Conservation (phyloP, 2,329 filamentous ascomycete species). For the Beauveria sp. region DNA sequence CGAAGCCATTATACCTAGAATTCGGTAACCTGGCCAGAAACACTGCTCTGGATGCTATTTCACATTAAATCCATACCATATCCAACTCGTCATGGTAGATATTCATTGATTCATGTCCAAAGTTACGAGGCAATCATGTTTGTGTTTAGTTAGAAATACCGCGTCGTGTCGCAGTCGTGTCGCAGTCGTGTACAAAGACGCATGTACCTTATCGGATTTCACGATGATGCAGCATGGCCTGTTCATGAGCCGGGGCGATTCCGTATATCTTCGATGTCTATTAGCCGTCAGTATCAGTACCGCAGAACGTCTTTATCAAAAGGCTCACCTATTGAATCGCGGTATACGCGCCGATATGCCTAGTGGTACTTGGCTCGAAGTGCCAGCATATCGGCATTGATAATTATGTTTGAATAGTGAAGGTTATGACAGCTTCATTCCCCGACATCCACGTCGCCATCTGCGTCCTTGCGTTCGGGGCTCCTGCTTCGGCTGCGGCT, state of each 20-base stretch:
- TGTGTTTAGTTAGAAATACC: background rate
- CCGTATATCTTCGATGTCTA: background rate
- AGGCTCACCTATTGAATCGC: slow-evolving; percentile 21
- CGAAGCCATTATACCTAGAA: too few species aligned
- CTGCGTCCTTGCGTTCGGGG: slow-evolving; percentile 32
- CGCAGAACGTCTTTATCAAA: background rate
- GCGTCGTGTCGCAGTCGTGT: background rate
- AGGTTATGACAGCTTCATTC: slow-evolving; percentile 14
- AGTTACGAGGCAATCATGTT: background rate
- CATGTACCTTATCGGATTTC: background rate
- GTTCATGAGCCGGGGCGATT: background rate
- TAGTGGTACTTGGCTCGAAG: slow-evolving; percentile 6
- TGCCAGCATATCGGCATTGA: slow-evolving; percentile 19
- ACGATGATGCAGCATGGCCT: background rate
- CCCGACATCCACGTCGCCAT: slow-evolving; percentile 14
- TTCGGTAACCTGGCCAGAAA: too few species aligned
- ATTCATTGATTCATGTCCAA: background rate
- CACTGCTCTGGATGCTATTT: too few species aligned
- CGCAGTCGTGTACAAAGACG: background rate
- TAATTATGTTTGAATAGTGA: background rate
- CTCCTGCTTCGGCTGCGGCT: slow-evolving; percentile 37
- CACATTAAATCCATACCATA: too few species aligned
- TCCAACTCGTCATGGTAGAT: background rate
- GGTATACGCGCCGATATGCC: slow-evolving; percentile 22
- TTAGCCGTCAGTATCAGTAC: background rate